Base-by-base conservation (phyloP, 179 eudicot species). In the Actinidia arguta region DNA sequence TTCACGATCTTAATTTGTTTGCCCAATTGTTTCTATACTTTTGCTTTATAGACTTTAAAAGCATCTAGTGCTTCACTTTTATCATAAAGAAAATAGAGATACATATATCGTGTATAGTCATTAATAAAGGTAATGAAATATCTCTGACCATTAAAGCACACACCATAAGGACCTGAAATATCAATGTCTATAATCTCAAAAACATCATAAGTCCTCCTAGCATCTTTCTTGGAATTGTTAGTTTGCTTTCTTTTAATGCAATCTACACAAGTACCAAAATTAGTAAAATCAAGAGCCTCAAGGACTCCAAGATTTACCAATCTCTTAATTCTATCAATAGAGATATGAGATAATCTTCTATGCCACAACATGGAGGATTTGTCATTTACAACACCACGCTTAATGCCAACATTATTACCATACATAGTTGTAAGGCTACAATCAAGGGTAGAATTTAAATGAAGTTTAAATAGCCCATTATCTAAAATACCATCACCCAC, bases 241-340 rank as follows among this genome's bases (percentile, higher is more conserved):
- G 67, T 62, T 18, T 62, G 67, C 24, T 62, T 62, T 62, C 36
- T 31, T 12, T 62, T 62, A 17, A 66, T 31, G 39, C 46, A 66
- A 25, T 11, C 42, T 11, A 31, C 16, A 66, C 46, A 66, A 66
- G 71, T 66, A 14, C 27, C 12, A 66, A 25, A 66, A 7, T 66
- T 18, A 4, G 46, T 66, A n/a, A n/a, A n/a, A n/a, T n/a, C n/a
- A n/a, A n/a, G n/a, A n/a, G n/a, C n/a, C n/a, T 13, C 63, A 80
- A 84, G 80, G 73, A 77, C 81, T 50, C 76, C 82, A 14, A 78
- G 79, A 79, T 72, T 73, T 22, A 72, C 84, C 56, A 78, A 82
- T 27, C 80, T 78, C 66, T 66, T 63, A 64, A 83, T 75, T 59
- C 71, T 71, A 3, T 78, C 58, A 36, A 78, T 78, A 20, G 85